These are phyloP conservation scores for Schizophyllum commune DNA, from an alignment of 1,284 basidiomycete genomes.

Conservation along the genomic window DNA sequence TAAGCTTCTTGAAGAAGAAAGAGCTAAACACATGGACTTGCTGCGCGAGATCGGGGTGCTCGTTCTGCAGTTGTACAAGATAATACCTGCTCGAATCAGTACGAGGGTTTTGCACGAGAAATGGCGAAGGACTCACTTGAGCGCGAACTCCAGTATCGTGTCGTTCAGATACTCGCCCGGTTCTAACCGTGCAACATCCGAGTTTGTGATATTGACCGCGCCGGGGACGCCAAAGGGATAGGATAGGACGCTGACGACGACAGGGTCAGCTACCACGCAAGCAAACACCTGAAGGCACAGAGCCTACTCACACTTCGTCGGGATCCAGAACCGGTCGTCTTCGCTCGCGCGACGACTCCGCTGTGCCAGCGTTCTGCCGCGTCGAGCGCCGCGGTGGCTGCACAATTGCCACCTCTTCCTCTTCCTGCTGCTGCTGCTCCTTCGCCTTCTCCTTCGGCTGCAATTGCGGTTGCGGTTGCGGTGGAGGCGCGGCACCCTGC, in stretches of 20 bases:
- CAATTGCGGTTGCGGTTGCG: background rate
- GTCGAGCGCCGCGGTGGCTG: background rate
- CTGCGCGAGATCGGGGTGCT: constrained; percentile 55
- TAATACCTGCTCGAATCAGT: constrained; percentile 46
- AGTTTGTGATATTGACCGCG: constrained; percentile 70
- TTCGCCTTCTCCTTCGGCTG: background rate
- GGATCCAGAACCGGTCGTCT: constrained; percentile 28
- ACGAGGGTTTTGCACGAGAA: constrained; percentile 1
- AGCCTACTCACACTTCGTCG: constrained; percentile 54
- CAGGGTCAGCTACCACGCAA: constrained; percentile 1
- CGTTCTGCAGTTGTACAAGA: constrained; percentile 47
- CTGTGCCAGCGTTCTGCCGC: background rate
- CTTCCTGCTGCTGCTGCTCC: background rate
- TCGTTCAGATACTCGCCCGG: constrained; percentile 90
- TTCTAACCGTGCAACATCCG: constrained; percentile 68
- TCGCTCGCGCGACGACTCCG: background rate
- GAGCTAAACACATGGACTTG: constrained; percentile 91
- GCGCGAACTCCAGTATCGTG: constrained; percentile 90
- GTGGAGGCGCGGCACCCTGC: no score
- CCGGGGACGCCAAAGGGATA: constrained; percentile 67
- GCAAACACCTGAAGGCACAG: background rate
- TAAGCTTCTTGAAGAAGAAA: constrained; percentile 96
- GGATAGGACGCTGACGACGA: constrained; percentile 52
- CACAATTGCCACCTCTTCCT: background rate
- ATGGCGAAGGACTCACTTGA: constrained; percentile 53